Base-by-base conservation (phyloP, 768 basidiomycete species). In the Mycena galericulata region DNA sequence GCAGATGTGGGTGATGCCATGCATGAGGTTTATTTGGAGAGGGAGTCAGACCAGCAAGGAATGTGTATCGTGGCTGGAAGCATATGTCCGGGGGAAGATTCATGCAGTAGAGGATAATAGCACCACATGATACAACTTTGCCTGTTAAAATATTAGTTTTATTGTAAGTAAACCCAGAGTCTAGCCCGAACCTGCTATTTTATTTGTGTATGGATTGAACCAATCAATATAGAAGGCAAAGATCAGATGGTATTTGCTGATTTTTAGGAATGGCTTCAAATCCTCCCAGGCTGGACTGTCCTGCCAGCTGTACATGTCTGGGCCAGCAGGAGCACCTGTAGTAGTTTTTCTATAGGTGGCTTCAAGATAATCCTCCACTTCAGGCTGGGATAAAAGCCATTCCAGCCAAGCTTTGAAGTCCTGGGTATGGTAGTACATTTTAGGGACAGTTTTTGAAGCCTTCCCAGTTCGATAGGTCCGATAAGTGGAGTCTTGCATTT, bases 191-290 rank as follows among this genome's bases (percentile, higher is more conserved):
- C 78, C 77, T 55, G 78, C 76, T 67, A 78, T 36, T 36, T 36
- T 36, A 36, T 36, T 36, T 14, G 34, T 36, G 34, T 36, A 36
- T 1, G 77, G 79, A 73, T 82, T 82, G 58, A 80, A 81, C 79
- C 79, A 81, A 61, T 82, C 79, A 58, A 80, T 68, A 66, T 76
- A 81, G 12, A 80, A 32, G 9, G 73, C 72, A 73, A 79, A 81
- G 1, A 73, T 62, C 3, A 78, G 66, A 67, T 72, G 55, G 43
- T 74, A 70, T 26, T 56, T 64, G 12, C 69, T 60, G 12, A 47
- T 36, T 36, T 36, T 50, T 9, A 43, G 26, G 3, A 76, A 32
- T n/a, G 47, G 30, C 4, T 55, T 4, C 75, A 62, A 36, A 15
- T 30, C 49, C n/a, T 18, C 24, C 62, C 62, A 64, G 20, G 64